These are phyloP conservation scores for Colletotrichum scovillei DNA, from an alignment of 2,329 filamentous ascomycete species.

Conservation along the genomic window DNA sequence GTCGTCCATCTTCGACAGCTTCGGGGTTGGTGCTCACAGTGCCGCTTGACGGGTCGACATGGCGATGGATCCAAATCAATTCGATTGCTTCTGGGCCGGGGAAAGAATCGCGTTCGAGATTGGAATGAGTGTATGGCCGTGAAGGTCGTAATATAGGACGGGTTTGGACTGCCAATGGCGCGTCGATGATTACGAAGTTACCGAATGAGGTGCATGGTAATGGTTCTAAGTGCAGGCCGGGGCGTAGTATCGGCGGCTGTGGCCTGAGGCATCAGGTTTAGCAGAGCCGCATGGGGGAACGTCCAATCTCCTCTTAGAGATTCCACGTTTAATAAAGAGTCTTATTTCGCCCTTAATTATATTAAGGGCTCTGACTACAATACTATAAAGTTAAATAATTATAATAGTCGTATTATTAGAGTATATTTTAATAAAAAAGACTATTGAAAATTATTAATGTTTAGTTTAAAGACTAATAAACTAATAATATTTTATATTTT, in stretches of 20 bases:
- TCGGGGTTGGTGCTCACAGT: slow-evolving; percentile 53
- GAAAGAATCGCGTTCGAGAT: accelerated
- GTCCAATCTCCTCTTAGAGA: too few relatives aligned
- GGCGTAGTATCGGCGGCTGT: not conserved
- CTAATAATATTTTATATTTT: too few relatives aligned
- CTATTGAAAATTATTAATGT: too few relatives aligned
- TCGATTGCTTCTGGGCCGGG: not conserved
- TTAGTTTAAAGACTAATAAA: too few relatives aligned
- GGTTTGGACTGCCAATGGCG: not conserved
- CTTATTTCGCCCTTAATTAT: too few relatives aligned
- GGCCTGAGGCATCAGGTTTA: not conserved
- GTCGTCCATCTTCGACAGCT: not conserved
- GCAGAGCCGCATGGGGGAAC: not conserved
- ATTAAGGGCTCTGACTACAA: too few relatives aligned
- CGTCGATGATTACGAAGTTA: not conserved
- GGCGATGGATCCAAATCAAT: slow-evolving; percentile 31
- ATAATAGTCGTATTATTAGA: too few relatives aligned
- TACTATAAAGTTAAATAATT: too few relatives aligned
- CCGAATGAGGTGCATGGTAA: not conserved
- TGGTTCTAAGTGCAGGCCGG: not conserved
- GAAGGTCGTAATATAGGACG: not conserved
- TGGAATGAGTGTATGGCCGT: not conserved
- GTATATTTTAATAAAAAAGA: too few relatives aligned
- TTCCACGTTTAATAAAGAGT: too few relatives aligned
- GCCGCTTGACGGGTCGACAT: slow-evolving; percentile 63